phyloP scores from a whole-genome alignment of 176 grass and related monocot genomes.

The Triticum monococcum region DNA sequence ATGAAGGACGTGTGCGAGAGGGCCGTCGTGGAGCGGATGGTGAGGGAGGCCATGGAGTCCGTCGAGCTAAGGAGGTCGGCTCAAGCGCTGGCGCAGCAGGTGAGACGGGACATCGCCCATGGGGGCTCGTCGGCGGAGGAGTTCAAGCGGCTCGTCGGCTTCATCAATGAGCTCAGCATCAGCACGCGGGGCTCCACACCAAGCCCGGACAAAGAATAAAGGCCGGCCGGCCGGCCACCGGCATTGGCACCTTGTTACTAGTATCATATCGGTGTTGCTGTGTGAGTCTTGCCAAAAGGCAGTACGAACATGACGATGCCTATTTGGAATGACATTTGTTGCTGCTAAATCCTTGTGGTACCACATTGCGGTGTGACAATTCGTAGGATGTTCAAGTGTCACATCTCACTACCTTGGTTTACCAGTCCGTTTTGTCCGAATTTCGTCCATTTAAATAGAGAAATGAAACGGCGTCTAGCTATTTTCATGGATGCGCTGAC shows the following conservation, averaged over 20 bases:
- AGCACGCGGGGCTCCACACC: background rate
- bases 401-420: too few relatives aligned
- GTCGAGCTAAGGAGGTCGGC: background rate
- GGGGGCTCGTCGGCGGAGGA: conserved; percentile 31
- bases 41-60: conserved; percentile 43
- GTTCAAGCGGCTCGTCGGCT: conserved; percentile 33
- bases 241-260: background rate
- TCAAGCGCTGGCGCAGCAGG: conserved; percentile 17
- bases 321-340: background rate
- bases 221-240: too few relatives aligned
- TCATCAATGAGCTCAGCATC: conserved; percentile 36
- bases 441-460: too few relatives aligned
- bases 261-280: background rate
- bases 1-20: conserved; percentile 52
- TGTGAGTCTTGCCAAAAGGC: background rate
- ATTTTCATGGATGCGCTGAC: too few relatives aligned
- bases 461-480: too few relatives aligned
- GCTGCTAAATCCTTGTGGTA: background rate
- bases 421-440: too few relatives aligned
- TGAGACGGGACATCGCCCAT: background rate
- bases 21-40: conserved; percentile 40
- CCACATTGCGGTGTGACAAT: too few relatives aligned
- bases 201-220: background rate
- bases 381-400: too few relatives aligned
- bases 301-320: background rate